Percentiles rank a stretch among this genome's conserved stretches.
Conservation (phyloP, 2,329 filamentous ascomycete genomes). For the Fusarium udum region DNA sequence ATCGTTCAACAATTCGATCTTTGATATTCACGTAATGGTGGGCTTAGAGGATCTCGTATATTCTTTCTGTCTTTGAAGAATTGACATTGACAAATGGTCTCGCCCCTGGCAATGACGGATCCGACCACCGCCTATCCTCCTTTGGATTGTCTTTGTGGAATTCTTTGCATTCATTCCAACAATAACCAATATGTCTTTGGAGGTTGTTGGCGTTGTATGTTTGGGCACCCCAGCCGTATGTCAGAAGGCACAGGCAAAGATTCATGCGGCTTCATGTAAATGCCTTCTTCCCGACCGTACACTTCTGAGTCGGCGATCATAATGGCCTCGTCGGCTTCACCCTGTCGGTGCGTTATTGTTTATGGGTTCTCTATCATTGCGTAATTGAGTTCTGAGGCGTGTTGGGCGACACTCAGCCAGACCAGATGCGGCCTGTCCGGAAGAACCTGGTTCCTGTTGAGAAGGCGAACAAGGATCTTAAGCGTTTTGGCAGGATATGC, state of each 20-base stretch:
- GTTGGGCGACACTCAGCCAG: neutral
- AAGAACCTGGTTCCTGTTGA: conserved; percentile 22
- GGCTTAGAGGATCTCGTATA: neutral
- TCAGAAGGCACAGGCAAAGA: neutral
- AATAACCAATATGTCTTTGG: neutral
- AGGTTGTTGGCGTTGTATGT: neutral
- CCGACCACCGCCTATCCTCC: neutral
- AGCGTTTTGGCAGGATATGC: too few relatives aligned
- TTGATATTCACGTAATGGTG: neutral
- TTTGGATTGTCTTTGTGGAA: neutral
- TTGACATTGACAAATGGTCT: neutral
- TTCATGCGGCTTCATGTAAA: neutral
- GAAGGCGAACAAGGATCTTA: neutral
- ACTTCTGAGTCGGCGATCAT: neutral
- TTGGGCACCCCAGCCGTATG: neutral
- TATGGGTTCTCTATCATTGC: neutral
- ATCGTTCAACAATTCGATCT: neutral
- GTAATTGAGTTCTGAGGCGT: neutral
- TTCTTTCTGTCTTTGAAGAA: neutral
- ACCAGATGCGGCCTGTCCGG: too few relatives aligned
- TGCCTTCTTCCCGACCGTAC: neutral
- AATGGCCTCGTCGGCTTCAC: too few relatives aligned
- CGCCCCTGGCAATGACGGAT: neutral
- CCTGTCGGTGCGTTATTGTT: neutral
- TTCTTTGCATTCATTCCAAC: neutral